Evolutionary conservation across 1,284 basidiomycete species (phyloP).

Genomic region (Puccinia polysora): DNA sequence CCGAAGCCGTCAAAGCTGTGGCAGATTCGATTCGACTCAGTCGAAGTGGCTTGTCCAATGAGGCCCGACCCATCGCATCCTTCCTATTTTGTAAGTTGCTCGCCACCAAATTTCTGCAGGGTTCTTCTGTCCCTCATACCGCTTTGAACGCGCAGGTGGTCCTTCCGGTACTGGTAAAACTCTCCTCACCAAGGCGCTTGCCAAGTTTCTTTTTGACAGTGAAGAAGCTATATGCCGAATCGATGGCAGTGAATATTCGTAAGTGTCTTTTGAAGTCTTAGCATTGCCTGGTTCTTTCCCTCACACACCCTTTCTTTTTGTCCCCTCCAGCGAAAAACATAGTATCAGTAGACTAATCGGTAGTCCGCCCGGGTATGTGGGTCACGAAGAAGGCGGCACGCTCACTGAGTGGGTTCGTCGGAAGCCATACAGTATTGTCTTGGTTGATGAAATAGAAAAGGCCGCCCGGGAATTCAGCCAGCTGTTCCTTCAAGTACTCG

Average conservation of each 20-base stretch:
- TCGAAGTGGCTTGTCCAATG: slow-evolving; percentile 59
- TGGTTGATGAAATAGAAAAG: slow-evolving; percentile 57
- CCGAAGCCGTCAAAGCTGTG: slow-evolving; percentile 60
- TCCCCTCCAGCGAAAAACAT: slow-evolving; percentile 56
- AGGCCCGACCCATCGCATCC: slow-evolving; percentile 58
- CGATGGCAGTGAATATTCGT: slow-evolving; percentile 56
- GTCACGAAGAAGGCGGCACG: slow-evolving; percentile 81
- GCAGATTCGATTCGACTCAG: slow-evolving; percentile 60
- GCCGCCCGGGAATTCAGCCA: slow-evolving; percentile 59
- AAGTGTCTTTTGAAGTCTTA: slow-evolving; percentile 47
- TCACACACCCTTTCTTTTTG: not conserved
- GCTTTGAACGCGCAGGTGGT: slow-evolving; percentile 45
- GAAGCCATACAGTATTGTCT: slow-evolving; percentile 56
- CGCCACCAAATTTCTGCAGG: slow-evolving; percentile 51
- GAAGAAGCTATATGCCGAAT: slow-evolving; percentile 60
- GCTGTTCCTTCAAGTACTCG: slow-evolving; percentile 61
- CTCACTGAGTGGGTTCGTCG: slow-evolving; percentile 57
- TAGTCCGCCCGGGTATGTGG: slow-evolving; percentile 70
- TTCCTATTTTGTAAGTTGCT: slow-evolving; percentile 56
- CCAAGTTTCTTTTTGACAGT: slow-evolving; percentile 59
- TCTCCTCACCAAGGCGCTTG: slow-evolving; percentile 56
- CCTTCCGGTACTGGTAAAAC: slow-evolving; percentile 59
- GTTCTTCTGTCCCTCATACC: not conserved
- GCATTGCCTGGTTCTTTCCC: too few species aligned
- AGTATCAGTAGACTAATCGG: slow-evolving; percentile 59